Evolutionary conservation across 73 alveolate species (phyloP).

Genomic region (Uronychia binucleata): DNA sequence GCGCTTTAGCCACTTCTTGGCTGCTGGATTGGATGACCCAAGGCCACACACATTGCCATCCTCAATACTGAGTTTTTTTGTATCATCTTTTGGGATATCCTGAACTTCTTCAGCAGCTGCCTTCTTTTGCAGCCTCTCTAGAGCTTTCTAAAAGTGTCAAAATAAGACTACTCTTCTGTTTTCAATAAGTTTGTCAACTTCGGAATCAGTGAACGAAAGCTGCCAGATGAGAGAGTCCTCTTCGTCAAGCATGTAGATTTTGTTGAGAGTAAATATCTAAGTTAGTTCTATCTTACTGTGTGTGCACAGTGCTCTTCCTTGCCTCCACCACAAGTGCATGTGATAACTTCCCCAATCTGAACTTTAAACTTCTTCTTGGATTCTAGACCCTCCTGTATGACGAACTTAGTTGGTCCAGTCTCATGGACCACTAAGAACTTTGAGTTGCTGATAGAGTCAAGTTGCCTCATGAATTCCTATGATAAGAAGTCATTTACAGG

Average conservation of each 20-base stretch:
- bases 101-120: not conserved
- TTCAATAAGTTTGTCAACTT: slow-evolving; percentile 35
- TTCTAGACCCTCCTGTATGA: not conserved
- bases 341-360: slow-evolving; percentile 9
- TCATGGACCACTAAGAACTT: slow-evolving; percentile 14
- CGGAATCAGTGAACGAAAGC: slow-evolving; percentile 42
- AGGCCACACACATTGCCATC: not conserved
- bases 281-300: slow-evolving; percentile 4
- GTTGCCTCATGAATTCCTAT: not conserved
- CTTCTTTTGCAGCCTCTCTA: slow-evolving; percentile 3
- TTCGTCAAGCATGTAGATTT: slow-evolving; percentile 15
- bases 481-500: not conserved
- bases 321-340: slow-evolving; percentile 39
- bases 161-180: not conserved
- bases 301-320: slow-evolving; percentile 16
- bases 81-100: not conserved
- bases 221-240: slow-evolving; percentile 31
- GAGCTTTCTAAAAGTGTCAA: not conserved
- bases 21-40: not conserved
- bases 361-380: slow-evolving; percentile 19
- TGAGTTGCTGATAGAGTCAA: not conserved
- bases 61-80: not conserved
- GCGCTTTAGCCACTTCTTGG: slow-evolving; percentile 18
- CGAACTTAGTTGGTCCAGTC: slow-evolving; percentile 36
- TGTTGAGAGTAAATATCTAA: not conserved